A percentile compares a stretch with the other conserved stretches of the same genome.
Evolutionary conservation across 2,329 filamentous ascomycete genomes (phyloP).

Genomic region (Arthrobotrys iridis): DNA sequence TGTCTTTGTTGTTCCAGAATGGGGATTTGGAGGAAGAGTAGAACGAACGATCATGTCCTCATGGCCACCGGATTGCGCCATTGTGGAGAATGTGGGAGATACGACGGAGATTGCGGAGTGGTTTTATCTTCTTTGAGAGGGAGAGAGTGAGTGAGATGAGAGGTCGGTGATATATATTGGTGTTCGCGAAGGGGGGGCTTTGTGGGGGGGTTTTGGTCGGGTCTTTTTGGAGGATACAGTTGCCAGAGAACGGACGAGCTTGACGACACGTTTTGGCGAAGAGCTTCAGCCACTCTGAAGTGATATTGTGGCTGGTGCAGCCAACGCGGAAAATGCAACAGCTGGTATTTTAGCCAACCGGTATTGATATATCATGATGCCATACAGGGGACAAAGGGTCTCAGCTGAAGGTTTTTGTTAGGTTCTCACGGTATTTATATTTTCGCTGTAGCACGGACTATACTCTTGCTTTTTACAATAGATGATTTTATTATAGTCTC

Average conservation of each 20-base stretch:
- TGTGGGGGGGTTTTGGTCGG: conserved; percentile 14
- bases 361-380: too few species aligned
- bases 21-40: not conserved
- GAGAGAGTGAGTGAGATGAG: not conserved
- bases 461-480: too few species aligned
- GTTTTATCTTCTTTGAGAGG: not conserved
- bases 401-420: too few species aligned
- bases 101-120: not conserved
- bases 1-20: not conserved
- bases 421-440: too few species aligned
- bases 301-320: conserved; percentile 27
- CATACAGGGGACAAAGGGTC: too few species aligned
- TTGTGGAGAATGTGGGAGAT: conserved; percentile 25
- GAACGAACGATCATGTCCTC: conserved; percentile 52
- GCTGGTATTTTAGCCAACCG: too few species aligned
- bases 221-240: conserved; percentile 42
- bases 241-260: conserved; percentile 29
- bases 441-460: too few species aligned
- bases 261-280: conserved; percentile 54
- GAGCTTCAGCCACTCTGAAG: conserved; percentile 29
- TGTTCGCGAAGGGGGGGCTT: conserved; percentile 16
- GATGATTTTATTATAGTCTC: too few species aligned
- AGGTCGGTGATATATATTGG: not conserved
- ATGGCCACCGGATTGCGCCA: conserved; percentile 53
- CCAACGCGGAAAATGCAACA: conserved; percentile 50